These are phyloP conservation scores for Penicillium arizonense DNA, from an alignment of 495 filamentous ascomycete species.

Conservation along the genomic window DNA sequence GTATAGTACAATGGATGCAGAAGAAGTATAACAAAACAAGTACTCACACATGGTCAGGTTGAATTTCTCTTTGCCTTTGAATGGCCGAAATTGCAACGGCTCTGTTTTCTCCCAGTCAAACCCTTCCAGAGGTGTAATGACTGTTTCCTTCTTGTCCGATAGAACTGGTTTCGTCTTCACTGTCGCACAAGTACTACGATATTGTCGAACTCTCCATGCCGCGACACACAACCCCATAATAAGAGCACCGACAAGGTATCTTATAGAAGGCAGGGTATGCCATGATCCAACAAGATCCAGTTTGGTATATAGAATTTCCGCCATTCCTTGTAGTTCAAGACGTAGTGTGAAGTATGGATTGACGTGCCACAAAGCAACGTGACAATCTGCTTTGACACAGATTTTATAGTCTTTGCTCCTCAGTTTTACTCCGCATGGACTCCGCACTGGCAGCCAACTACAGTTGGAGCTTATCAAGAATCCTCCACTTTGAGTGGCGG, in stretches of 20 bases:
- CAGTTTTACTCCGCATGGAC: constrained; percentile 6
- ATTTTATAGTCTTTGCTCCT: too few species aligned
- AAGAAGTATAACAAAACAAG: not conserved
- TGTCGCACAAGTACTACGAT: not conserved
- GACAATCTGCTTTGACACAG: too few species aligned
- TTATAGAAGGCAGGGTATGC: not conserved
- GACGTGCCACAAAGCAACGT: not conserved
- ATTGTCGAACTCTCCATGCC: not conserved
- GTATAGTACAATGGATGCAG: constrained; percentile 2
- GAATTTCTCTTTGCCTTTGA: constrained; percentile 60
- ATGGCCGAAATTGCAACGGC: constrained; percentile 62
- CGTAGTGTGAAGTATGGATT: not conserved
- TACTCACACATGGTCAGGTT: constrained; percentile 68
- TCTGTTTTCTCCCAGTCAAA: constrained; percentile 62
- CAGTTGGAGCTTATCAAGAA: not conserved
- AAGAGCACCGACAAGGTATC: not conserved
- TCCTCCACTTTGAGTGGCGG: constrained; percentile 9
- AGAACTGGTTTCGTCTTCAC: not conserved
- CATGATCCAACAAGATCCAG: not conserved
- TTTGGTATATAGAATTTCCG: not conserved
- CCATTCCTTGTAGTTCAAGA: not conserved
- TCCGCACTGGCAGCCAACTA: not conserved
- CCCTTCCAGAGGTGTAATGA: constrained; percentile 51
- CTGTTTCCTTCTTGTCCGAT: constrained; percentile 9
- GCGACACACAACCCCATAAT: not conserved